Evolutionary conservation across 768 basidiomycete species (phyloP).

Genomic region (Pulveroboletus frians): DNA sequence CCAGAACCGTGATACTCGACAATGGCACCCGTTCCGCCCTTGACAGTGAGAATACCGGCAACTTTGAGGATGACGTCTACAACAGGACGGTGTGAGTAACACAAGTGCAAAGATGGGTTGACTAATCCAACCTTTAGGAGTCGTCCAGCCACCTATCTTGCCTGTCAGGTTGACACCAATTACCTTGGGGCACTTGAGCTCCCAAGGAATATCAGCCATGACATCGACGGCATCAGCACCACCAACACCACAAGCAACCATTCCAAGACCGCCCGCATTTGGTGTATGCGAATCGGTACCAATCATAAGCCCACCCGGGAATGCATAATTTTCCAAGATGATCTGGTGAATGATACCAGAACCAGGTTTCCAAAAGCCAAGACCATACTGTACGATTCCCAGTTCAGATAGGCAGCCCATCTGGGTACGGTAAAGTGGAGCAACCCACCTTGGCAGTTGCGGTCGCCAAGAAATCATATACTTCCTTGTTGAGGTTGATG

Average conservation of each 20-base stretch:
- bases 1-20: constrained; percentile 96
- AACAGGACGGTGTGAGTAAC: constrained; percentile 8
- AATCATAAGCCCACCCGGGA: constrained; percentile 99
- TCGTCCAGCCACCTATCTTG: constrained; percentile 94
- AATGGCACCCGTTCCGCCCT: constrained; percentile 98
- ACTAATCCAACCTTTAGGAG: constrained; percentile 74
- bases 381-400: constrained; percentile 65
- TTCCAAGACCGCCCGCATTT: constrained; percentile 98
- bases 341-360: constrained; percentile 99
- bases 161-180: constrained; percentile 97
- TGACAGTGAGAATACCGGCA: constrained; percentile 97
- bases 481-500: constrained; percentile 92
- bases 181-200: constrained; percentile 98
- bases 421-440: neutral
- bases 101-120: neutral
- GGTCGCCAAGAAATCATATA: constrained; percentile 98
- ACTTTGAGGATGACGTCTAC: constrained; percentile 98
- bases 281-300: constrained; percentile 99
- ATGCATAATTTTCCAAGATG: constrained; percentile 98
- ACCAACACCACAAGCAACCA: constrained; percentile 99
- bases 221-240: constrained; percentile 99
- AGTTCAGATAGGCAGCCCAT: neutral
- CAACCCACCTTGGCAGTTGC: constrained; percentile 79
- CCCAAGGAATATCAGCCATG: constrained; percentile 98
- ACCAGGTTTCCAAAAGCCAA: constrained; percentile 99